Base-by-base conservation (phyloP, 305 asterid species). In the Striga hermonthica region DNA sequence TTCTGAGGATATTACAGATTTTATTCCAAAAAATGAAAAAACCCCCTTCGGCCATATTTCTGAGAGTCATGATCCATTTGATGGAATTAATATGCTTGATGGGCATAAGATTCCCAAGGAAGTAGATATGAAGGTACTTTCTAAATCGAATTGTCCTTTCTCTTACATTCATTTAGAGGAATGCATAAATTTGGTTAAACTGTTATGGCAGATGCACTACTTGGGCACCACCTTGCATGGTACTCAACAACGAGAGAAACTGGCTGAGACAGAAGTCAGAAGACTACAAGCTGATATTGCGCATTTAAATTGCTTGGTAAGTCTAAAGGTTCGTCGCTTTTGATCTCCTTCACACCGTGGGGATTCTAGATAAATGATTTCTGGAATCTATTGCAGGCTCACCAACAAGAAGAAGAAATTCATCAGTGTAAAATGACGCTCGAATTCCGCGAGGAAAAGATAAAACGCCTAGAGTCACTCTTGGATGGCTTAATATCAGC, bases 201-300 rank as follows among this genome's bases (percentile, higher is more conserved):
- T 70, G 59, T 62, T 71, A 76, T 78, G 62, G 72, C 92, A 87
- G 91, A 72, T 70, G 39, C 76, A 73, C 56, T 48, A 71, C 78
- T 71, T 71, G 59, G 77, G 84, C 56, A 78, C 74, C 62, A 69
- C 76, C 64, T 76, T 87, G 68, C 70, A 67, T 69, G 82, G 87
- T 67, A 79, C 84, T 39, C 68, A 74, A 60, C 83, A 82, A 55
- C 76, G 83, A 76, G 84, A 82, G 62, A 83, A 76, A 65, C 58
- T 71, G 71, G 82, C 84, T 38, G 88, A 79, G 63, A 66, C 75
- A 72, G 85, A 84, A 72, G 69, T 77, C 52, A 77, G 66, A 79
- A 74, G 80, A 73, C 73, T 83, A 69, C 76, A 83, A 72, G 81
- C 79, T 62, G 90, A 83, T 72, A 74, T 81, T 54, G 84, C 83